These are phyloP conservation scores for Eucalyptus regnans DNA, from an alignment of 345 rosid species.

Conservation along the genomic window DNA sequence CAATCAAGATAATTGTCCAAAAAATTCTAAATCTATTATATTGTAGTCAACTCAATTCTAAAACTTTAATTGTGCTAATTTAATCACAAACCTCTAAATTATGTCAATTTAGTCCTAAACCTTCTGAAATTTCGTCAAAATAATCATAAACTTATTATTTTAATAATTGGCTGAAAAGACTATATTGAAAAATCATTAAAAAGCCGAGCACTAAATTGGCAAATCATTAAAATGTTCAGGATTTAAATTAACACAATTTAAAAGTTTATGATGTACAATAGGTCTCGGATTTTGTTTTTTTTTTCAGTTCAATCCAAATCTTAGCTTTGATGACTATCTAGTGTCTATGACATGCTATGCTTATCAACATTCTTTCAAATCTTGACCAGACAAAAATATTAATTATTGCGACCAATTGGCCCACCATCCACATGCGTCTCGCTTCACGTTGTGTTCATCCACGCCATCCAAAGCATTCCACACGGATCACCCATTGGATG, in stretches of 20 bases:
- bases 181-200: background rate
- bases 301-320: background rate
- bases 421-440: background rate
- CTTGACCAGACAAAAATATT: background rate
- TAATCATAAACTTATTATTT: background rate
- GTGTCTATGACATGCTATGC: background rate
- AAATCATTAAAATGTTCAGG: fast-evolving
- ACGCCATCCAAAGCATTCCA: background rate
- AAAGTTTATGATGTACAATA: fast-evolving
- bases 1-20: background rate
- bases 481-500: background rate
- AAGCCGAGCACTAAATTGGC: fast-evolving
- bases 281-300: fast-evolving
- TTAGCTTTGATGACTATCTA: background rate
- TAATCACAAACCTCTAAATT: fast-evolving
- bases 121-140: fast-evolving
- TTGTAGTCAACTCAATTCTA: fast-evolving
- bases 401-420: background rate
- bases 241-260: fast-evolving
- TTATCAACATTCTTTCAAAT: background rate
- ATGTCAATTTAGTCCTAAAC: fast-evolving
- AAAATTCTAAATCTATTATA: background rate
- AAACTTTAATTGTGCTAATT: background rate
- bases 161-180: fast-evolving
- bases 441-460: background rate